These are phyloP conservation scores for Chenopodium berlandieri DNA, from an alignment of 148 eudicot species.

Conservation along the genomic window DNA sequence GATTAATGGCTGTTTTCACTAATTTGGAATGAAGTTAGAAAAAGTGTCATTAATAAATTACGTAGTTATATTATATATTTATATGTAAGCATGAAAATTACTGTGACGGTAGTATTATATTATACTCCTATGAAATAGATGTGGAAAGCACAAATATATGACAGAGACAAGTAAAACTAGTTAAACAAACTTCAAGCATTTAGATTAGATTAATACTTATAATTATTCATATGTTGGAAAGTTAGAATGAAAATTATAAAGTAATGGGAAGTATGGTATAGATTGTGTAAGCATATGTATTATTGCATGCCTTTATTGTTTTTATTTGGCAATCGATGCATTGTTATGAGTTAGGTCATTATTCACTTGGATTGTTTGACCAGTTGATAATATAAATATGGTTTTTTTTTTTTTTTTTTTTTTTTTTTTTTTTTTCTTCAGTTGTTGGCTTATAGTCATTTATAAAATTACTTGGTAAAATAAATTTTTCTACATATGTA, in stretches of 20 bases:
- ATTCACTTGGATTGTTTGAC: no score
- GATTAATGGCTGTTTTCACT: constrained; percentile 8
- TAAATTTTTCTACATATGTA: no score
- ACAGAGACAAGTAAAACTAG: not conserved
- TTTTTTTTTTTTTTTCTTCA: no score
- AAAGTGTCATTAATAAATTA: constrained; percentile 11
- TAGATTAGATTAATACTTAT: no score
- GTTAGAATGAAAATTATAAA: not conserved
- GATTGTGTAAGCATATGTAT: not conserved
- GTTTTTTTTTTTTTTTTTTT: no score
- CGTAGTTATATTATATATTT: not conserved
- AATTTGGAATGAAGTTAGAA: not conserved
- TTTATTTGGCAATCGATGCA: not conserved
- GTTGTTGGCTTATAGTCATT: no score
- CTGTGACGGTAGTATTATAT: constrained; percentile 1
- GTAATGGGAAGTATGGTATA: not conserved
- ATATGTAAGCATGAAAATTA: not conserved
- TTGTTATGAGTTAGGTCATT: no score
- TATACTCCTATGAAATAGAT: not conserved
- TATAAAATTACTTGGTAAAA: no score
- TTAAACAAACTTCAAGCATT: not conserved
- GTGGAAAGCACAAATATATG: not conserved
- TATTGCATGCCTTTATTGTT: no score
- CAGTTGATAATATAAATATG: no score
- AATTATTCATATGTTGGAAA: not conserved